Conservation (phyloP, 495 filamentous ascomycete genomes). For the Apodospora peruviana region DNA sequence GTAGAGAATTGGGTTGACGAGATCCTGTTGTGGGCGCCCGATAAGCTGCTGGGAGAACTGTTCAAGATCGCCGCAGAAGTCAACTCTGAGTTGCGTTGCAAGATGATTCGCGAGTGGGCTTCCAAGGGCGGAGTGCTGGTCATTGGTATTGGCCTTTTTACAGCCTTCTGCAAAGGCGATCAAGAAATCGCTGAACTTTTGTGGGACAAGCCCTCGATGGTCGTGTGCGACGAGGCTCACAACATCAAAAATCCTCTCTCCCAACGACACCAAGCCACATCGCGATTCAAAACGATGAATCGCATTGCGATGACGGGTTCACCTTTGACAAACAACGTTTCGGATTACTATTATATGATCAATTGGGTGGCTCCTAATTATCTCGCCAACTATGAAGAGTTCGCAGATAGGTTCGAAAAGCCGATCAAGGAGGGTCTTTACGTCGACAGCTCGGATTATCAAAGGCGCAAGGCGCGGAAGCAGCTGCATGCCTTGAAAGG, state of each 20-base stretch:
- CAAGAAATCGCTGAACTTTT: slow-evolving; percentile 37
- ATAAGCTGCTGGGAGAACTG: slow-evolving; percentile 43
- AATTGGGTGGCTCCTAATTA: slow-evolving; percentile 82
- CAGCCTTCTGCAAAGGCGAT: slow-evolving; percentile 23
- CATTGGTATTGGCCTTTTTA: slow-evolving; percentile 66
- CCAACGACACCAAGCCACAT: slow-evolving; percentile 46
- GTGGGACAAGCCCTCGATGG: slow-evolving; percentile 59
- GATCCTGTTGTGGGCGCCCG: slow-evolving; percentile 61
- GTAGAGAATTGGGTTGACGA: slow-evolving; percentile 83
- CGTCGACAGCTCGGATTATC: slow-evolving; percentile 47
- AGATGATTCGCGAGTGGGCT: slow-evolving; percentile 53
- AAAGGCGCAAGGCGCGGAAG: slow-evolving; percentile 55
- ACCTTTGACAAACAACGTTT: slow-evolving; percentile 74
- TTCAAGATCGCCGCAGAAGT: slow-evolving; percentile 41
- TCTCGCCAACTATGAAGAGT: slow-evolving; percentile 60
- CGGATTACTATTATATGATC: slow-evolving; percentile 80
- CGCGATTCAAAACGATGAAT: slow-evolving; percentile 56
- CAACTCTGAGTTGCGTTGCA: slow-evolving; percentile 27
- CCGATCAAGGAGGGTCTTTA: slow-evolving; percentile 70
- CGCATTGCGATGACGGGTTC: slow-evolving; percentile 87
- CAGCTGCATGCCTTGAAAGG: slow-evolving; percentile 65
- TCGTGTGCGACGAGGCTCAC: slow-evolving; percentile 89
- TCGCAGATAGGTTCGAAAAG: slow-evolving; percentile 59
- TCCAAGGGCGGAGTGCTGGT: slow-evolving; percentile 65
- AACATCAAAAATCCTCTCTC: slow-evolving; percentile 59